Base-by-base conservation (phyloP, 1,284 basidiomycete genomes). In the Rhodofomes roseus region DNA sequence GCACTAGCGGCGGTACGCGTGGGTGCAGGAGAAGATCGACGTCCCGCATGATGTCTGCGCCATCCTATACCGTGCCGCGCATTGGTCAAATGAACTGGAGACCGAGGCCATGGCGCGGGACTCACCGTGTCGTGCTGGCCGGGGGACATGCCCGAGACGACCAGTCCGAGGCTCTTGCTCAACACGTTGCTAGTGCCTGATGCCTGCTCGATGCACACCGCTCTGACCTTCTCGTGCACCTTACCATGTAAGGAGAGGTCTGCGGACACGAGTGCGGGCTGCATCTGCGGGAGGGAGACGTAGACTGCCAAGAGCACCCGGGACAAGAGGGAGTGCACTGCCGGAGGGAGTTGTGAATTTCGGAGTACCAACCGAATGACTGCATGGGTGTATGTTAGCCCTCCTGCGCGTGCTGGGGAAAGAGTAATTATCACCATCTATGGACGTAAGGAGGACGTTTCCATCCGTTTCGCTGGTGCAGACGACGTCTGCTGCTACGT, bases 1-100 rank as follows among this genome's bases (percentile, higher is more conserved):
- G 82, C 44, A 93, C 77, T 14, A 92, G 74, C 1, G 91, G 88
- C 1, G 92, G 87, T 16, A 91, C 78, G 11, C 91, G 85, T 39
- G 92, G 89, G 60, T 93, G 87, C 16, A 94, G 71, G 18, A 92
- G 75, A 14, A 87, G 75, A 59, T 92, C 88, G 54, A 89, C 65
- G 55, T 79, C 74, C 25, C 77, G 75, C 50, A 78, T 71, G 57
- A 74, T 44, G 23, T 40, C 41, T 60, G 56, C 67, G 46, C 51
- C 40, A 31, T 34, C 57, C 63, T 62, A 57, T 37, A 55, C 52
- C 44, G 55, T 62, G 23, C 34, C 27, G 18, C 25, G 37, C 40
- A 16, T 29, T 48, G 3, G 44, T 29, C 25, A 29, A 11, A 12
- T n/a, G n/a, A 14, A n/a, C 22, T 23, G 40, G 16, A n/a, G 40